Conservation (phyloP, 345 rosid species). For the Eucalyptus guilfoylei region DNA sequence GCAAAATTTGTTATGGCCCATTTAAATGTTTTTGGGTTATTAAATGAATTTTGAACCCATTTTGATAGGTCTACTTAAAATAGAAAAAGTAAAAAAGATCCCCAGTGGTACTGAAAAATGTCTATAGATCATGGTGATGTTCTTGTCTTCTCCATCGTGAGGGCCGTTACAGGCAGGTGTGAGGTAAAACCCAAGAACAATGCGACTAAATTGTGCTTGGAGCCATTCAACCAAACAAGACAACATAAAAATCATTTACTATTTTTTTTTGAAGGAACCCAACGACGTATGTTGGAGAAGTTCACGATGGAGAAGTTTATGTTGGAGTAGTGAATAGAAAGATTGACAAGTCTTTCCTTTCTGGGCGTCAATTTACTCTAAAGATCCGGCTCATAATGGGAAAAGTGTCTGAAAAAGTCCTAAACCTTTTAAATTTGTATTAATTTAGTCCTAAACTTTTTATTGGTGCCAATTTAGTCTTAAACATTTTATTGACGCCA, state of each 20-base stretch:
- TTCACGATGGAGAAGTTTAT: too few species aligned
- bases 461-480: fast-evolving
- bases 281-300: too few species aligned
- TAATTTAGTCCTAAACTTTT: too few species aligned
- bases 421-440: too few species aligned
- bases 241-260: background rate
- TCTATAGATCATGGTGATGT: background rate
- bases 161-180: background rate
- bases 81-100: background rate
- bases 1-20: background rate
- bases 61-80: background rate
- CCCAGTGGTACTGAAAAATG: background rate
- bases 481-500: too few species aligned
- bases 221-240: background rate
- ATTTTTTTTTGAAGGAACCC: too few species aligned
- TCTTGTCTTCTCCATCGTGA: background rate
- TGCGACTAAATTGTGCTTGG: background rate
- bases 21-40: background rate
- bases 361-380: too few species aligned
- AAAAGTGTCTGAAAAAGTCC: too few species aligned
- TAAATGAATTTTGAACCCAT: background rate
- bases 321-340: too few species aligned
- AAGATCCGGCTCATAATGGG: too few species aligned
- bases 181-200: background rate
- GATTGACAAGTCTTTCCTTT: too few species aligned